Percentiles rank a stretch among this genome's conserved stretches.
These are phyloP conservation scores for Hibiscus mutabilis DNA, from an alignment of 345 rosid genomes.

Conservation along the genomic window DNA sequence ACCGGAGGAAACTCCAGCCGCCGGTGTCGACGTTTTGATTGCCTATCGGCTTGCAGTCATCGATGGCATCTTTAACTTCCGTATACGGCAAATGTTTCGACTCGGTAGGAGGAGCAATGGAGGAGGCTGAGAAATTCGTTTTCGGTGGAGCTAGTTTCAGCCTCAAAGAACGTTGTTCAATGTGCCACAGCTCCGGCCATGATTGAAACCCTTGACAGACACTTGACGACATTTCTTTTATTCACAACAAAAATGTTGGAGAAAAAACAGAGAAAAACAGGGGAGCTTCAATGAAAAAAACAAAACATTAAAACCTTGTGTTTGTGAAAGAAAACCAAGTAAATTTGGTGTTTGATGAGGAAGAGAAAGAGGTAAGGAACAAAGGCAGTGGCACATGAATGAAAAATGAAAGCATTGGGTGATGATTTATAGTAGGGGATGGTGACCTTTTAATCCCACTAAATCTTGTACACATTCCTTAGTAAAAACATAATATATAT, in stretches of 20 bases:
- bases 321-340: too few relatives aligned
- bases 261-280: slow-evolving; percentile 11
- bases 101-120: neutral
- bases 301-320: too few relatives aligned
- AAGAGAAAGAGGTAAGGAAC: neutral
- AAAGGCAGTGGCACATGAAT: slow-evolving; percentile 17
- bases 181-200: slow-evolving; percentile 27
- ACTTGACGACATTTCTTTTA: slow-evolving; percentile 35
- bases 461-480: slow-evolving; percentile 1
- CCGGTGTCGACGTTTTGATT: slow-evolving; percentile 9
- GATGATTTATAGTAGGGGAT: slow-evolving; percentile 28
- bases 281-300: neutral
- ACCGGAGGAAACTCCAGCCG: slow-evolving; percentile 60
- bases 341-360: neutral
- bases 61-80: too few relatives aligned
- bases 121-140: slow-evolving; percentile 2
- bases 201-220: slow-evolving; percentile 42
- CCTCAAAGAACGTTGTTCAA: slow-evolving; percentile 27
- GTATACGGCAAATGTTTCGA: neutral
- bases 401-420: slow-evolving; percentile 22
- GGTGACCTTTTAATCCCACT: slow-evolving; percentile 15
- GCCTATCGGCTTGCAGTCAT: neutral
- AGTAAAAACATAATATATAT: neutral
- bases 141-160: slow-evolving; percentile 36
- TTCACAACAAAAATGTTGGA: neutral